Evolutionary conservation across 2,329 filamentous ascomycete species (phyloP).

Genomic region (Trichophyton rubrum): DNA sequence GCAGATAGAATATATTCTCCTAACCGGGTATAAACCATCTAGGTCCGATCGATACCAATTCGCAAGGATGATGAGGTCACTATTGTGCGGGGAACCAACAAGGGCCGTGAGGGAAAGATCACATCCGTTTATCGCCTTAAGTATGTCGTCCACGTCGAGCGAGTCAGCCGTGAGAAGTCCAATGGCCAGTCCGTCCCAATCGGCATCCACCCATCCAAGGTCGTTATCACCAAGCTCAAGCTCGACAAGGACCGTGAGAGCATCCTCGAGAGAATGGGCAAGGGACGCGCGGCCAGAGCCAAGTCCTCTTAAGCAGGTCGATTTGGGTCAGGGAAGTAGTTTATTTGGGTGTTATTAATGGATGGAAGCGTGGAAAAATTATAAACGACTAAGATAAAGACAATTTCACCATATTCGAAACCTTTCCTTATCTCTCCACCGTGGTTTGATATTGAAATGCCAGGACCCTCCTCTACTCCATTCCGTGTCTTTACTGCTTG

Average conservation of each 20-base stretch:
- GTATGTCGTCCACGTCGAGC: slow-evolving; percentile 95
- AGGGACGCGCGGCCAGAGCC: slow-evolving; percentile 33
- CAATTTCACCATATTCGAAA: background rate
- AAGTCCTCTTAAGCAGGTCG: background rate
- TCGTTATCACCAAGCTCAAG: slow-evolving; percentile 98
- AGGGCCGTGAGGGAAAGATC: slow-evolving; percentile 98
- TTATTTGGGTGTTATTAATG: slow-evolving; percentile 1
- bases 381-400: background rate
- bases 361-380: background rate
- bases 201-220: slow-evolving; percentile 90
- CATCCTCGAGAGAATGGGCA: slow-evolving; percentile 36
- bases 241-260: slow-evolving; percentile 48
- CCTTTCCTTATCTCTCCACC: background rate
- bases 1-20: background rate
- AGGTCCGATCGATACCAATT: slow-evolving; percentile 93
- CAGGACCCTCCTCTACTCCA: background rate
- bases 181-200: slow-evolving; percentile 92
- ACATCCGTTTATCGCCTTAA: slow-evolving; percentile 96
- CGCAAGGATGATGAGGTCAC: slow-evolving; percentile 95
- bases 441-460: background rate
- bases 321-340: background rate
- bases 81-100: slow-evolving; percentile 85
- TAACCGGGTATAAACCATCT: slow-evolving; percentile 4
- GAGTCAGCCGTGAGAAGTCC: slow-evolving; percentile 91
- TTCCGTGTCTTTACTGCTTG: background rate